Conservation (phyloP, 1,284 basidiomycete genomes). For the Microbotryomycetes sp. region DNA sequence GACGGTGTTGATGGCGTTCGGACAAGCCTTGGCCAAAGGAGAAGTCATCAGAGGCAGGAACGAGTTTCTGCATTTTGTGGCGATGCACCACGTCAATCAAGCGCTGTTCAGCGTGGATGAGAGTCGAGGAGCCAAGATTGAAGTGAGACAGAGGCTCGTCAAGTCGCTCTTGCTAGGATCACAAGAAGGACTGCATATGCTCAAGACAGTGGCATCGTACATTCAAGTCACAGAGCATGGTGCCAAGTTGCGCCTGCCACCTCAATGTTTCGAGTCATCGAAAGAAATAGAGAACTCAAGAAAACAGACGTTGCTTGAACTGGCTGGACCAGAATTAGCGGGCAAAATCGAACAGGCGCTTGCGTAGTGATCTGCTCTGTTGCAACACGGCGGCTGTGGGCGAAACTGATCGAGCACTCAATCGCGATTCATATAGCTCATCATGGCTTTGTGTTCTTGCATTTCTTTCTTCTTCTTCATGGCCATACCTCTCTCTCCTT, state of each 20-base stretch:
- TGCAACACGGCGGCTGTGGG: too few relatives aligned
- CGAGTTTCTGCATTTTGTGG: constrained; percentile 60
- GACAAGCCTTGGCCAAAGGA: constrained; percentile 14
- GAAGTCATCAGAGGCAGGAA: not conserved
- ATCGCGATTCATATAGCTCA: constrained; percentile 22
- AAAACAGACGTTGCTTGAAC: not conserved
- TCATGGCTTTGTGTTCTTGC: constrained; percentile 10
- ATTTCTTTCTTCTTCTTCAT: constrained; percentile 7
- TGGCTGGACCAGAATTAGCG: too few relatives aligned
- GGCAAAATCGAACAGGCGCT: too few relatives aligned
- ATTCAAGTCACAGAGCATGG: constrained; percentile 1
- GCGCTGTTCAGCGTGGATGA: constrained; percentile 2
- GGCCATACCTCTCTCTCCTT: constrained; percentile 14
- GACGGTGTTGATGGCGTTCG: constrained; percentile 18
- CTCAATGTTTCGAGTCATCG: not conserved
- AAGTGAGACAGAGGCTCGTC: not conserved
- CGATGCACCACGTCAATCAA: constrained; percentile 67
- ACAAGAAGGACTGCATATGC: not conserved
- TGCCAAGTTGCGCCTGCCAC: not conserved
- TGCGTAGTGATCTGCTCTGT: too few relatives aligned
- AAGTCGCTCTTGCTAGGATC: not conserved
- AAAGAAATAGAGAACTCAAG: not conserved
- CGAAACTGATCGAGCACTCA: too few relatives aligned
- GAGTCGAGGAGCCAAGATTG: not conserved
- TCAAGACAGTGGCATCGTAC: constrained; percentile 9